A percentile compares a stretch with the other conserved stretches of the same genome.
Conservation (phyloP, 2,329 filamentous ascomycete genomes). For the Paraphoma sp. region DNA sequence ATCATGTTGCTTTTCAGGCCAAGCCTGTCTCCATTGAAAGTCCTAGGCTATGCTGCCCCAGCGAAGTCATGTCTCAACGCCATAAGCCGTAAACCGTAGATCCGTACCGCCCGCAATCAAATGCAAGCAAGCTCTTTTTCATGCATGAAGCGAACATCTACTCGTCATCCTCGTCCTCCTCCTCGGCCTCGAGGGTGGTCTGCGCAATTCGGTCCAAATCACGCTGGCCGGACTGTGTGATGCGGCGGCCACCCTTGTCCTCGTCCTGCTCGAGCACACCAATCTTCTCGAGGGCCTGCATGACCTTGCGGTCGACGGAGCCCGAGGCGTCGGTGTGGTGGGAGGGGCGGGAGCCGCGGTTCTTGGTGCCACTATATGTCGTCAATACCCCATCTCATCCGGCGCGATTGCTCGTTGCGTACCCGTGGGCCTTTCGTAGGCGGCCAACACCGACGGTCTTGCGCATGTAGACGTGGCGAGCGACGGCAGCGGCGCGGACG, state of each 20-base stretch:
- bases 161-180: conserved; percentile 56
- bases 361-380: conserved; percentile 72
- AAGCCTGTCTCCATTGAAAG: conserved; percentile 42
- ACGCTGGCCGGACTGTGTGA: conserved; percentile 97
- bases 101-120: conserved; percentile 34
- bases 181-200: conserved; percentile 59
- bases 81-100: conserved; percentile 46
- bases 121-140: conserved; percentile 31
- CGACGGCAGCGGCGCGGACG: conserved; percentile 89
- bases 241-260: conserved; percentile 97
- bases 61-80: conserved; percentile 42
- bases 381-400: conserved; percentile 7
- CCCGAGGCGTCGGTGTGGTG: conserved; percentile 96
- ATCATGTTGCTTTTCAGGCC: conserved; percentile 41
- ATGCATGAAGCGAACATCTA: conserved; percentile 28
- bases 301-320: conserved; percentile 94
- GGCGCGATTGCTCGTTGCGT: conserved; percentile 8
- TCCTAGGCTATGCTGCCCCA: conserved; percentile 43
- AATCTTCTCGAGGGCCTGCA: conserved; percentile 99
- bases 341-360: conserved; percentile 88
- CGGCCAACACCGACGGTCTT: conserved; percentile 99
- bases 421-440: conserved; percentile 90
- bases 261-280: conserved; percentile 97
- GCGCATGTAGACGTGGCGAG: conserved; percentile 98
- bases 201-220: conserved; percentile 84